Base-by-base conservation (phyloP, 371 early-diverging fungal species). In the Paraphysoderma sedebokerense region DNA sequence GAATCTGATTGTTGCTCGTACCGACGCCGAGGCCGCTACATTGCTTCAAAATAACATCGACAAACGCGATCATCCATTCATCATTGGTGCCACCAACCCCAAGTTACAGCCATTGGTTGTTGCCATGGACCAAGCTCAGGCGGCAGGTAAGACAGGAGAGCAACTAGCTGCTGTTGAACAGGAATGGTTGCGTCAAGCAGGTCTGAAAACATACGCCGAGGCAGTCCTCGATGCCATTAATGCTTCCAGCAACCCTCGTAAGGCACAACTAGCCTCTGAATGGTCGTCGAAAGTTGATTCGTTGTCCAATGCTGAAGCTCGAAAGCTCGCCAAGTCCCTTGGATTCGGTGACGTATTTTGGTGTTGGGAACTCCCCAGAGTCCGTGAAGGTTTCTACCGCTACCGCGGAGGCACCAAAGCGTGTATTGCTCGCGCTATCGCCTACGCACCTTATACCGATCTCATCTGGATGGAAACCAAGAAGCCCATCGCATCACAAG, bases 401-500 rank as follows among this genome's bases (percentile, higher is more conserved):
- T 87, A 88, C 74, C 79, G 83, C 57, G 93, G 92, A 57, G 92
- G 92, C 50, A 93, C 92, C 38, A 76, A 82, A 39, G 84, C 83
- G 46, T 87, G 87, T 65, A 82, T 82, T 53, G 74, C 76, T 62
- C 85, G 97, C 49, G 82, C 87, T 40, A 68, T 82, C 46, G 87
- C 88, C 42, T 97, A 81, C 57, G 80, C 91, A 47, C 82, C 81
- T 9, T 95, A 92, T 71, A 77, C 85, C 55, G 98, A 97, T 67
- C 69, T 95, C 56, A 62, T 93, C 33, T 97, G 95, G 98, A 95
- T 95, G 95, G 95, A 97, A 68, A 91, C 93, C 50, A 85, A 81
- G 63, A 86, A 80, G 60, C 96, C 98, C 30, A 87, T 90, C 54
- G 70, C 77, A 50, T 56, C 72, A 39, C 98, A 97, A 67, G 95